Percentiles rank a stretch among this genome's conserved stretches.
These are phyloP conservation scores for Coniferiporia sulphurascens DNA, from an alignment of 1,284 basidiomycete genomes.

Conservation along the genomic window DNA sequence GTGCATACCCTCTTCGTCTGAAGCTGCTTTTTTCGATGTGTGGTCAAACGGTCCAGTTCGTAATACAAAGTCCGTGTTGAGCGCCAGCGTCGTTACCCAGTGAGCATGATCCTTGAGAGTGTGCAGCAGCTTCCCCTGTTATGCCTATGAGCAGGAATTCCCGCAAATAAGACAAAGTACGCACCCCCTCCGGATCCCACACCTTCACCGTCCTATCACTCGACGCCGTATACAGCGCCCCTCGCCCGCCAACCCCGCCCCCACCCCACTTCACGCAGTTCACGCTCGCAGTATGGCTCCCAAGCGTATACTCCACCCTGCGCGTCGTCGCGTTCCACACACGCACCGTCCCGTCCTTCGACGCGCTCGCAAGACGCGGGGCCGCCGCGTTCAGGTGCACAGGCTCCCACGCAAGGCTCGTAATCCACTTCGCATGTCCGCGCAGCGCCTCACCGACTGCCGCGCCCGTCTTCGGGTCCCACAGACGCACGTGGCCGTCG, in stretches of 20 bases:
- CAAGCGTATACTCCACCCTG: conserved; percentile 79
- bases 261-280: conserved; percentile 97
- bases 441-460: conserved; percentile 79
- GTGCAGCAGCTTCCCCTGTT: conserved; percentile 72
- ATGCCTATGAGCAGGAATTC: conserved; percentile 96
- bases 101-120: conserved; percentile 93
- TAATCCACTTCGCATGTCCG: conserved; percentile 97
- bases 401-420: conserved; percentile 95
- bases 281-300: conserved; percentile 91
- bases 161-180: conserved; percentile 28
- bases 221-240: conserved; percentile 89
- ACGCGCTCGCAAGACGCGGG: conserved; percentile 91
- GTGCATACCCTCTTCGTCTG: conserved; percentile 71
- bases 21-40: conserved; percentile 65
- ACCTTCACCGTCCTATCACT: conserved; percentile 91
- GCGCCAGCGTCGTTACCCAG: conserved; percentile 94
- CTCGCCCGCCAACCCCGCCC: conserved; percentile 57
- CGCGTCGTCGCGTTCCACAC: conserved; percentile 84
- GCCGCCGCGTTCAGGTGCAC: conserved; percentile 79
- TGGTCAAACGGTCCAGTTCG: conserved; percentile 96
- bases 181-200: conserved; percentile 82
- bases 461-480: conserved; percentile 89
- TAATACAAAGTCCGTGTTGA: conserved; percentile 93
- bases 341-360: conserved; percentile 93
- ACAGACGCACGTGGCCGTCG: conserved; percentile 84